Base-by-base conservation (phyloP, 2,329 filamentous ascomycete species). In the Fusarium torreyae region DNA sequence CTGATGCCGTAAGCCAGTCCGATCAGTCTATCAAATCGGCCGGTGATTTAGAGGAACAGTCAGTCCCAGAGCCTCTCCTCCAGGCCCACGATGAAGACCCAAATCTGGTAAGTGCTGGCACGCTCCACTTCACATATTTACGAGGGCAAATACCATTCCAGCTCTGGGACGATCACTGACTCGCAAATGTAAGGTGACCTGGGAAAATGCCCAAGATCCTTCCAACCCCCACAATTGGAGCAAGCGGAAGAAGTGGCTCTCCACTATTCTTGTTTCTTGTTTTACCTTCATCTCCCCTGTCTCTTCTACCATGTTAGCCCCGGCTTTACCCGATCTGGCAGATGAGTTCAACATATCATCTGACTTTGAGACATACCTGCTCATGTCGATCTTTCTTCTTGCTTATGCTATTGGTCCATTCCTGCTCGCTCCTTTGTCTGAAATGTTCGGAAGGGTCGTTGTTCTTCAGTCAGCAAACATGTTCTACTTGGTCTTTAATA, bases 361-460 rank as follows among this genome's bases (percentile, higher is more conserved):
- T 9, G 77, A 73, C 6, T 78, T 86, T 28, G 76, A 82, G 42
- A 83, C 74, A 57, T 87, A 39, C 6, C 84, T 90, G 49, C 81
- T 88, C 66, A 81, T 90, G 53, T 88, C 87, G 1, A 83, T 91
- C 38, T 89, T 88, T 74, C 81, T 91, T 5, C 81, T 89, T 0
- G 87, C 87, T 52, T 85, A 85, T 45, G 85, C 84, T 13, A 78
- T 87, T 26, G 86, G 86, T 0, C 86, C 86, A 1, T 80, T 87
- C 13, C 58, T 87, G 14, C 79, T 86, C 22, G 85, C 82, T 0
- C 87, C 87, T 0, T 59, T 88, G 17, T 85, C 81, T 14, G 87
- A 89, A 70, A 77, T 86, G 66, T 84, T 84, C 61, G 85, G 85
- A 11, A 81, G 85, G 17, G 79, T 81, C 1, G 69, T 77, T 6